Conservation (phyloP, 1,284 basidiomycete species). For the Cystobasidium sp. region DNA sequence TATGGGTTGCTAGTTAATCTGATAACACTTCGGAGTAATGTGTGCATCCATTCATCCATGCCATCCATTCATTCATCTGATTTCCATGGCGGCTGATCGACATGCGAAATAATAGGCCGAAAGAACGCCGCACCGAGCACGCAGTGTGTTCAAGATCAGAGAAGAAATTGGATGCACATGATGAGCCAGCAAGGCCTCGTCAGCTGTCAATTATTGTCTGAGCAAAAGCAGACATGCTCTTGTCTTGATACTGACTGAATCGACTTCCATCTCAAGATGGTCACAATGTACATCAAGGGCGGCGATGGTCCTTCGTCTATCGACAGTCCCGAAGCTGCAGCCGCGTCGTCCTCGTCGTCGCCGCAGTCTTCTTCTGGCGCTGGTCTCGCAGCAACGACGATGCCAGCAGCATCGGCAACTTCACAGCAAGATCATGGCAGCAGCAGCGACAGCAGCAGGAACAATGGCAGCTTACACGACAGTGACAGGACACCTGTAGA, state of each 20-base stretch:
- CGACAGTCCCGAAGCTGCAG: background rate
- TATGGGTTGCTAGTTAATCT: background rate
- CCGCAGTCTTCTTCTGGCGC: background rate
- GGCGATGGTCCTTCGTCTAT: background rate
- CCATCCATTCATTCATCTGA: no score
- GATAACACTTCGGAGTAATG: no score
- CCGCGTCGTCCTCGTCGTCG: background rate
- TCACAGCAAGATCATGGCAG: background rate
- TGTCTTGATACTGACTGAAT: no score
- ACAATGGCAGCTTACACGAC: background rate
- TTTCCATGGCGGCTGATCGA: no score
- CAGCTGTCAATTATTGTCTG: background rate
- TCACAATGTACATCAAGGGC: slow-evolving; percentile 5
- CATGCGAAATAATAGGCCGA: no score
- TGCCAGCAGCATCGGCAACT: background rate
- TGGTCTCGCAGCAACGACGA: background rate
- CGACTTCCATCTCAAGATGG: background rate
- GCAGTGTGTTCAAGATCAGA: no score
- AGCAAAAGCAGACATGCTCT: background rate
- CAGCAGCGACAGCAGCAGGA: background rate
- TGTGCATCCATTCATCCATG: no score
- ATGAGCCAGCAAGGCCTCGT: no score
- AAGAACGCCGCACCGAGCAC: no score
- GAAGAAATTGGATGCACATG: no score
- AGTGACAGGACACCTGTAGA: slow-evolving; percentile 10